Conservation (phyloP, 352 stramenopile genomes). For the Phytophthora sp. region DNA sequence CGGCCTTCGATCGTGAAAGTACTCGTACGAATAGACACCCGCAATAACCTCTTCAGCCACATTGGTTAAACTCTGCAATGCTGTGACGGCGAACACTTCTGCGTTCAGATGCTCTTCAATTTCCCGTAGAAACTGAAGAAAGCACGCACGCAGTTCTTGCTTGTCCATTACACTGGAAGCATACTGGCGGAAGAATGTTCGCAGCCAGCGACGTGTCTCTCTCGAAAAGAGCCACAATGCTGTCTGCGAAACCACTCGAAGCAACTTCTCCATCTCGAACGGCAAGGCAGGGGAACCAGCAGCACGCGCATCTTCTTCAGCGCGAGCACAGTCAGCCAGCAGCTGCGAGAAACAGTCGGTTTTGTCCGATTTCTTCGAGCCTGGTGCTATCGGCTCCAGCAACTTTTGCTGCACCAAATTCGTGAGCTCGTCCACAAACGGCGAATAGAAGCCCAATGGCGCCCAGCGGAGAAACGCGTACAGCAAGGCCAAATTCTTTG, state of each 20-base stretch:
- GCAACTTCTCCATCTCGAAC: slow-evolving; percentile 43
- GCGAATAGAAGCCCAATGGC: slow-evolving; percentile 45
- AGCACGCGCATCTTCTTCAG: neutral
- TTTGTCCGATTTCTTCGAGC: slow-evolving; percentile 22
- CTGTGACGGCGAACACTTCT: slow-evolving; percentile 49
- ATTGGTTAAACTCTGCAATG: slow-evolving; percentile 45
- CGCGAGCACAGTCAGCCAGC: slow-evolving; percentile 44
- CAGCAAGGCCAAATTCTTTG: slow-evolving; percentile 70
- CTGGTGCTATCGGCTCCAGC: slow-evolving; percentile 26
- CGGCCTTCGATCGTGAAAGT: slow-evolving; percentile 49
- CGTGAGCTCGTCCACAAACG: slow-evolving; percentile 57
- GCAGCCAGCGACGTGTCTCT: slow-evolving; percentile 49
- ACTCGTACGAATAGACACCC: slow-evolving; percentile 60
- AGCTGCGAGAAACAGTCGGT: slow-evolving; percentile 56
- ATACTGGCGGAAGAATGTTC: slow-evolving; percentile 49
- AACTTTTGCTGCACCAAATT: slow-evolving; percentile 47
- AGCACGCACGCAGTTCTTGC: slow-evolving; percentile 46
- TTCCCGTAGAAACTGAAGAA: slow-evolving; percentile 47
- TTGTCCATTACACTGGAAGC: slow-evolving; percentile 46
- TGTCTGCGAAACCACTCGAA: slow-evolving; percentile 46
- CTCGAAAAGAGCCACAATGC: slow-evolving; percentile 59
- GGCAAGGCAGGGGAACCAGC: slow-evolving; percentile 8
- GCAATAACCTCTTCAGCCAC: slow-evolving; percentile 70
- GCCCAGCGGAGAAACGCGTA: slow-evolving; percentile 57
- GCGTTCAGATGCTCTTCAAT: slow-evolving; percentile 53